Conservation (phyloP, 164 flowering plant species). For the Vitis labrusca region DNA sequence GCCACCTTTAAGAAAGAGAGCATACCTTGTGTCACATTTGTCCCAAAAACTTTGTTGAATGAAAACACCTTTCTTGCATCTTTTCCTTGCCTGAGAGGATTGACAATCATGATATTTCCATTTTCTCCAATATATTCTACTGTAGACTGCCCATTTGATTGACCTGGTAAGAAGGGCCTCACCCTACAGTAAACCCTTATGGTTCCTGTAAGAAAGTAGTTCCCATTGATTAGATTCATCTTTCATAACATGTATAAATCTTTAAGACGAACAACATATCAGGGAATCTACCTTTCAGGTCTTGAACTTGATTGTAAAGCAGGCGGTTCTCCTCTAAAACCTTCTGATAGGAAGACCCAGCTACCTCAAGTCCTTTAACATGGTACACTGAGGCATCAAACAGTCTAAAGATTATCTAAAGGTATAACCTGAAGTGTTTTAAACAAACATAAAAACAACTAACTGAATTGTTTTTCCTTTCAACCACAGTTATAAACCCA, state of each 20-base stretch:
- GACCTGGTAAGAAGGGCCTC: constrained; percentile 70
- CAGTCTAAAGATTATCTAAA: neutral
- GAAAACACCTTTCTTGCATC: constrained; percentile 68
- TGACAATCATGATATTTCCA: constrained; percentile 75
- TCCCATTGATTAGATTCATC: neutral
- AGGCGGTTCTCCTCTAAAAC: constrained; percentile 78
- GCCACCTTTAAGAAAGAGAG: constrained; percentile 7
- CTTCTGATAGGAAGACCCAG: constrained; percentile 71
- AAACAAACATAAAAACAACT: too few relatives aligned
- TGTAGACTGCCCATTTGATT: constrained; percentile 46
- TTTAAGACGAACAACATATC: neutral
- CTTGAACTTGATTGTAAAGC: constrained; percentile 88
- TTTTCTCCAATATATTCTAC: constrained; percentile 89
- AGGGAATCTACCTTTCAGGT: constrained; percentile 65
- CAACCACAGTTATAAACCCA: neutral
- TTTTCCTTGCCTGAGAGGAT: constrained; percentile 76
- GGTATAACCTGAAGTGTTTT: too few relatives aligned
- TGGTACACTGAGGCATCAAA: constrained; percentile 43
- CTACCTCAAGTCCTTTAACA: constrained; percentile 53
- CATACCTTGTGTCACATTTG: constrained; percentile 66
- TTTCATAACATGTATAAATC: neutral
- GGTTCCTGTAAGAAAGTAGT: constrained; percentile 47
- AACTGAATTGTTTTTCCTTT: too few relatives aligned
- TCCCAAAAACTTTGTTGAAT: constrained; percentile 77
- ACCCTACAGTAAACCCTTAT: constrained; percentile 90